Conservation (phyloP, 345 rosid genomes). For the Eucalyptus regnans region DNA sequence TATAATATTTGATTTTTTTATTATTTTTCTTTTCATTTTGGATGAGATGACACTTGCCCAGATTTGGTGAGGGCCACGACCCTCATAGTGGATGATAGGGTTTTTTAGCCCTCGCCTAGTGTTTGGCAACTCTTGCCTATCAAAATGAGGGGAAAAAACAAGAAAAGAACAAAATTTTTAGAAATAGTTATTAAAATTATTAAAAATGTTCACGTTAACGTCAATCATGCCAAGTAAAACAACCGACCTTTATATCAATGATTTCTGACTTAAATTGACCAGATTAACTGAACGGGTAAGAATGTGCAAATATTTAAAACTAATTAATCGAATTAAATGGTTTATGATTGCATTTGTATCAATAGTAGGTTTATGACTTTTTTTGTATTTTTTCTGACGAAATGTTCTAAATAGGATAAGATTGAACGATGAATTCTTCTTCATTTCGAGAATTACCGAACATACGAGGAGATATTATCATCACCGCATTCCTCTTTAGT, state of each 20-base stretch:
- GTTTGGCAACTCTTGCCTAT: neutral
- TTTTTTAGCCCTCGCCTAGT: neutral
- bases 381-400: fast-evolving
- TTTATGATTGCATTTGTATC: no score
- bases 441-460: neutral
- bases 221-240: fast-evolving
- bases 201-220: no score
- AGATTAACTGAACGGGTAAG: fast-evolving
- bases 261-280: fast-evolving
- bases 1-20: no score
- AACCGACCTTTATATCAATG: fast-evolving
- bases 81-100: neutral
- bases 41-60: fast-evolving
- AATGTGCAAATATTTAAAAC: no score
- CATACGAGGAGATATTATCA: neutral
- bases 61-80: fast-evolving
- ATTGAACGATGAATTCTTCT: neutral
- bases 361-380: neutral
- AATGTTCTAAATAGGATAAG: neutral
- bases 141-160: no score
- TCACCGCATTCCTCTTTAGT: neutral
- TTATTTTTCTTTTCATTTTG: neutral
- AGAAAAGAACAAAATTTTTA: fast-evolving
- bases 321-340: no score
- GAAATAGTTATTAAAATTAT: no score